Conservation (phyloP, 2,329 filamentous ascomycete genomes). For the Diaporthe sp. region DNA sequence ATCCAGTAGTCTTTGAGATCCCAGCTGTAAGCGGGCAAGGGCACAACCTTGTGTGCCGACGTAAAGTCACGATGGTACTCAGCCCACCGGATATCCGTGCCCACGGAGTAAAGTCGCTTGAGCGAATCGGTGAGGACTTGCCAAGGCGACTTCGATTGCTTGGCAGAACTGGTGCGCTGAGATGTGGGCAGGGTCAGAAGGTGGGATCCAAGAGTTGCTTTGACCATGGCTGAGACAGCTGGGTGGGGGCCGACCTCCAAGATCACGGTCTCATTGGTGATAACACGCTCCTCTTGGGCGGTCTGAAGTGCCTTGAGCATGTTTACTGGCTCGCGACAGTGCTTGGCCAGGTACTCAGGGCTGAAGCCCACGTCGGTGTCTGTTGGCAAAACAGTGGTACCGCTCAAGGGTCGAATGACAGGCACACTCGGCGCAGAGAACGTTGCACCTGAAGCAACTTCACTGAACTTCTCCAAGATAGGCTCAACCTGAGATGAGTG, state of each 20-base stretch:
- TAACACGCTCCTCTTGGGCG: slow-evolving; percentile 65
- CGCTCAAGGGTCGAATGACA: slow-evolving; percentile 76
- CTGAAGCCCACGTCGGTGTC: slow-evolving; percentile 57
- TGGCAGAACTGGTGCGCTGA: slow-evolving; percentile 56
- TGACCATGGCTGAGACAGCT: slow-evolving; percentile 75
- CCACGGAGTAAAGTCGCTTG: neutral
- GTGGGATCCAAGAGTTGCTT: slow-evolving; percentile 66
- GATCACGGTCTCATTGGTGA: slow-evolving; percentile 74
- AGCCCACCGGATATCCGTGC: neutral
- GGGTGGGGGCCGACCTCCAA: slow-evolving; percentile 81
- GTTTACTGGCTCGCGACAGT: slow-evolving; percentile 75
- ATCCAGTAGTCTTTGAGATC: slow-evolving; percentile 30
- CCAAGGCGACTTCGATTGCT: slow-evolving; percentile 71
- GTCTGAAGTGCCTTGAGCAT: slow-evolving; percentile 71
- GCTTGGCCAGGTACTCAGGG: slow-evolving; percentile 71
- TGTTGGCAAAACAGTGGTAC: slow-evolving; percentile 64
- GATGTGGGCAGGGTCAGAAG: slow-evolving; percentile 67
- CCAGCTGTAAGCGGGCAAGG: slow-evolving; percentile 26
- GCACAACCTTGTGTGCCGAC: neutral
- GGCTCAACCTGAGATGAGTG: slow-evolving; percentile 64
- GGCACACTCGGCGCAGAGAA: slow-evolving; percentile 62
- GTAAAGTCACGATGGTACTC: slow-evolving; percentile 21
- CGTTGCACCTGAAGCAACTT: slow-evolving; percentile 48
- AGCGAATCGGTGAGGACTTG: neutral
- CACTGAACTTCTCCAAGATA: slow-evolving; percentile 67